Base-by-base conservation (phyloP, 2,329 filamentous ascomycete genomes). In the Fonsecaea nubica region DNA sequence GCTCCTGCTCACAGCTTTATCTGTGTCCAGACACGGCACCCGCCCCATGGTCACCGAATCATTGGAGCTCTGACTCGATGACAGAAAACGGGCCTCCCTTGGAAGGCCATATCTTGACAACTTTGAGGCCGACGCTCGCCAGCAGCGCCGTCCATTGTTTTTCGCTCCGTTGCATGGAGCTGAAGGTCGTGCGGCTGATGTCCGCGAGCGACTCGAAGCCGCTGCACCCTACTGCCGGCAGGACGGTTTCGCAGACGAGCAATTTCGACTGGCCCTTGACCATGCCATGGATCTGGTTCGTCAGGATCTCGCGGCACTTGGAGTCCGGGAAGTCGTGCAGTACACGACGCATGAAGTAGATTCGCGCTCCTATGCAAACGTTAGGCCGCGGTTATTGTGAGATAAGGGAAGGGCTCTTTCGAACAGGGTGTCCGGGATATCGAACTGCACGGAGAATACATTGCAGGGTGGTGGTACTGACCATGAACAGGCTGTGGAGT, bases 241-340 rank as follows among this genome's bases (percentile, higher is more conserved):
- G 63, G 21, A 77, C 70, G 7, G 64, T 68, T 12, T 77, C 76
- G 50, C 73, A 70, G 38, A 77, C 73, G 5, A 77, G 55, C 13
- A 76, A 57, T 2, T 63, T 63, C 3, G 73, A 75, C 33, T 72
- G 71, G 0, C 71, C 73, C 2, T 69, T 67, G 8, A 69, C 60
- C 74, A 75, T 75, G 50, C 70, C 69, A 1, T 35, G 65, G 9
- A 59, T 61, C 6, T 72, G 61, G 32, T 76, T 74, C 1, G 62
- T 60, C 1, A 79, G 74, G 52, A 80, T 79, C 30, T 74, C 72
- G 10, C 71, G 69, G 61, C 75, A 76, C 21, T 70, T 68, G 1
- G 72, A 69, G 63, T 79, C 75, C 3, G 75, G 70, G 75, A 77
- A 80, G 63, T 79, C 76, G 64, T 79, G 77, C 3, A 78, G 69